Conservation (phyloP, 1,284 basidiomycete species). For the Trichosporon ovoides region DNA sequence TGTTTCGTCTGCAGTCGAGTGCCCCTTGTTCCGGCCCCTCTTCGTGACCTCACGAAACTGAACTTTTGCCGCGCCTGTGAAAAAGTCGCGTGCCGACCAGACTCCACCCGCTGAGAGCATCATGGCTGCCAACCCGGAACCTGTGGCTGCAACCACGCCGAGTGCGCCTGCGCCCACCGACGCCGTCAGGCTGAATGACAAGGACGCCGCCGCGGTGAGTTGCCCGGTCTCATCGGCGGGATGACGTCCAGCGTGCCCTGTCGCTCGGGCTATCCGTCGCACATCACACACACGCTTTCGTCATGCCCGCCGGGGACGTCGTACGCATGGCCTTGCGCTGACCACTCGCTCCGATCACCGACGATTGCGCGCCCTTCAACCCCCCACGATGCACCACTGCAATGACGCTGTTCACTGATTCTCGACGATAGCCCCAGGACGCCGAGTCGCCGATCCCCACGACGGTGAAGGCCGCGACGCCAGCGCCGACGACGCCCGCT, state of each 20-base stretch:
- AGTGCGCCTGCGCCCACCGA: neutral
- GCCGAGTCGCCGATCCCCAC: neutral
- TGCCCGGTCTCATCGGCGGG: neutral
- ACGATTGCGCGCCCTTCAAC: neutral
- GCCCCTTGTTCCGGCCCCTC: too few species aligned
- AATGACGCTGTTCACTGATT: neutral
- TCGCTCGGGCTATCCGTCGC: neutral
- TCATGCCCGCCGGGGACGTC: neutral
- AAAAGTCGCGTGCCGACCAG: too few species aligned
- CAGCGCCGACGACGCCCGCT: neutral
- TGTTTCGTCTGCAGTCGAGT: too few species aligned
- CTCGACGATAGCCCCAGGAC: neutral
- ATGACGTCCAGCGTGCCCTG: neutral
- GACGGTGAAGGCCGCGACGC: neutral
- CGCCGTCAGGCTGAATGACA: neutral
- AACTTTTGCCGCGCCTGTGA: too few species aligned
- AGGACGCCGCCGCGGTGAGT: slow-evolving; percentile 1
- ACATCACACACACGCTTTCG: neutral
- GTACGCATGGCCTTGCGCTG: neutral
- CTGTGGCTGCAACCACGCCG: neutral
- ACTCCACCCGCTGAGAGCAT: neutral
- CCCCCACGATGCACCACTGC: too few species aligned
- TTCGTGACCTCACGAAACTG: too few species aligned
- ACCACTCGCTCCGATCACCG: neutral
- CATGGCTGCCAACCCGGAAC: neutral